A percentile compares a stretch with the other conserved stretches of the same genome.
Conservation (phyloP, 495 filamentous ascomycete species). For the Lepidopterella palustris region DNA sequence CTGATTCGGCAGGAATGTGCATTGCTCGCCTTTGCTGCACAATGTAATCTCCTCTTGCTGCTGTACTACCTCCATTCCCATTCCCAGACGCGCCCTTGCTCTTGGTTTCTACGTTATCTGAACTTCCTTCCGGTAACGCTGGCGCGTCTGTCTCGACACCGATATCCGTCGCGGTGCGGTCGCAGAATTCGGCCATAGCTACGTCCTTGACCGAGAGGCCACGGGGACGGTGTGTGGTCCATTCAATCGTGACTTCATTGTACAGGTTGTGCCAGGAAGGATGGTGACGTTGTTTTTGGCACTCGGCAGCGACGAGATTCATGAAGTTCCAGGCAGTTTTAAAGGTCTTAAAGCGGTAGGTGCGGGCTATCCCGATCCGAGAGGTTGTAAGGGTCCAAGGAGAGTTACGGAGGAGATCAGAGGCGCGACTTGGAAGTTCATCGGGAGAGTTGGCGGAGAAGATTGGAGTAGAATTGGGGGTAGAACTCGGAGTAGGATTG, state of each 20-base stretch:
- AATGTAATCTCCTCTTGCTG: background rate
- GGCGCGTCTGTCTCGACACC: background rate
- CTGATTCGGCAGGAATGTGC: background rate
- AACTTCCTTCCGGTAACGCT: background rate
- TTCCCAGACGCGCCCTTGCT: background rate
- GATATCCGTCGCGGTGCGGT: slow-evolving; percentile 10
- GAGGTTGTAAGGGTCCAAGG: slow-evolving; percentile 15
- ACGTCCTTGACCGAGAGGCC: slow-evolving; percentile 25
- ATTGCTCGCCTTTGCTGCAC: background rate
- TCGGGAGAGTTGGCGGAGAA: slow-evolving; percentile 13
- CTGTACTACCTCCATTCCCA: background rate
- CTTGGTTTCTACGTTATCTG: background rate
- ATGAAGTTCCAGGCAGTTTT: slow-evolving; percentile 22
- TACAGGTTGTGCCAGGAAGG: slow-evolving; percentile 25
- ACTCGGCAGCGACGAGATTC: slow-evolving; percentile 19
- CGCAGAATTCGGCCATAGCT: slow-evolving; percentile 27
- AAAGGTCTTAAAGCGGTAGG: slow-evolving; percentile 21
- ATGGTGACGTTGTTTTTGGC: slow-evolving; percentile 20
- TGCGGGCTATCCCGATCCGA: slow-evolving; percentile 13
- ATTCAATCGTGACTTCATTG: slow-evolving; percentile 21
- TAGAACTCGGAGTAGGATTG: background rate
- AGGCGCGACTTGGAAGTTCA: slow-evolving; percentile 11
- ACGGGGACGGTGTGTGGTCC: slow-evolving; percentile 23
- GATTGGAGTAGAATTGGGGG: slow-evolving; percentile 2
- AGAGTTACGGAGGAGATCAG: slow-evolving; percentile 2